A percentile compares a stretch with the other conserved stretches of the same genome.
Conservation (phyloP, 2,329 filamentous ascomycete species). For the Aspergillus carbonarius region DNA sequence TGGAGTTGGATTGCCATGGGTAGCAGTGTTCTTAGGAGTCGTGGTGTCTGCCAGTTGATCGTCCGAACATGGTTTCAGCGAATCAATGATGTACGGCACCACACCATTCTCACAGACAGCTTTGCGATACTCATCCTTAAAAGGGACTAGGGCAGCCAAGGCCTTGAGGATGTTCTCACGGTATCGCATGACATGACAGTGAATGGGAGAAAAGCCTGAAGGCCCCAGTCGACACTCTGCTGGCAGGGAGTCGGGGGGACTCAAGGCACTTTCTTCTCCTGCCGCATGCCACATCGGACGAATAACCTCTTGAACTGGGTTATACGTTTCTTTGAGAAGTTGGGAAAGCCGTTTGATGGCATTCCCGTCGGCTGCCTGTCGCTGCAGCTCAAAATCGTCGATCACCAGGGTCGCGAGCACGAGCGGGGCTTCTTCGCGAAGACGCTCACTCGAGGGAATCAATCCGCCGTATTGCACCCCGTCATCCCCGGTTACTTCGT, state of each 20-base stretch:
- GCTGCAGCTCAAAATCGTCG: conserved; percentile 77
- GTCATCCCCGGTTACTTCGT: conserved; percentile 40
- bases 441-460: conserved; percentile 47
- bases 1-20: conserved; percentile 73
- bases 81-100: conserved; percentile 78
- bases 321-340: conserved; percentile 66
- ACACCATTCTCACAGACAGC: conserved; percentile 78
- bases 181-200: conserved; percentile 69
- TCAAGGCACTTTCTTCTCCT: conserved; percentile 21
- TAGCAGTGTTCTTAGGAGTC: conserved; percentile 37
- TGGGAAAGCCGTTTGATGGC: conserved; percentile 63
- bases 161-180: conserved; percentile 76
- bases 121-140: conserved; percentile 82
- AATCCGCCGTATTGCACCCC: conserved; percentile 40
- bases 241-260: conserved; percentile 20
- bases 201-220: conserved; percentile 60
- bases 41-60: conserved; percentile 29
- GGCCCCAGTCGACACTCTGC: conserved; percentile 56
- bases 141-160: conserved; percentile 75
- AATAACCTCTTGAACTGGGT: conserved; percentile 52
- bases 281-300: conserved; percentile 57
- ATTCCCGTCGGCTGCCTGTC: conserved; percentile 71
- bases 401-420: conserved; percentile 76
- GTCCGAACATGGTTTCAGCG: conserved; percentile 60
- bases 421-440: conserved; percentile 70